Conservation (phyloP, 1,139 yeast genomes). For the Scheffersomyces segobiensis region DNA sequence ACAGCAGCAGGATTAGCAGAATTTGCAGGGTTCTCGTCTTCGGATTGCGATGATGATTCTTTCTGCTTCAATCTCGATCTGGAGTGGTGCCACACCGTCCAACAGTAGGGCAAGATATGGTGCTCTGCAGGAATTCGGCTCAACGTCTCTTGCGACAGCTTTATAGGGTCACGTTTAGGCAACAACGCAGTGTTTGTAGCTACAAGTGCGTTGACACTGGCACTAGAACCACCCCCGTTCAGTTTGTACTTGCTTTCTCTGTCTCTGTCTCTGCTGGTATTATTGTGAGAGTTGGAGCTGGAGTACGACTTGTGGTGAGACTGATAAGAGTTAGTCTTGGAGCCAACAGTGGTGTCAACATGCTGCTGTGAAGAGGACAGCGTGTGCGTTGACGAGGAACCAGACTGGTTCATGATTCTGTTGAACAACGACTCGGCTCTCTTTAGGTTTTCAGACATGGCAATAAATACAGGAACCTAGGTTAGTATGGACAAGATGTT, state of each 20-base stretch:
- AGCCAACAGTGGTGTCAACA: background rate
- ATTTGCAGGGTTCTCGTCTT: conserved; percentile 9
- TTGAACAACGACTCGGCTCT: conserved; percentile 52
- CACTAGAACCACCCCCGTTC: conserved; percentile 7
- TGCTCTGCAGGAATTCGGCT: conserved; percentile 29
- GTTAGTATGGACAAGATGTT: background rate
- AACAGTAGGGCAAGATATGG: conserved; percentile 48
- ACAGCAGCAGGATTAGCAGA: conserved; percentile 26
- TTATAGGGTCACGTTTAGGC: conserved; percentile 38
- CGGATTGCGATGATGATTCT: conserved; percentile 13
- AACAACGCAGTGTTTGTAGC: conserved; percentile 19
- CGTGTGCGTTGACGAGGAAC: conserved; percentile 4
- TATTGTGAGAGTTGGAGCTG: conserved; percentile 4
- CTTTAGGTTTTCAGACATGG: conserved; percentile 50
- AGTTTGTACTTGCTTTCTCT: conserved; percentile 8
- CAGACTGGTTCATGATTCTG: conserved; percentile 47
- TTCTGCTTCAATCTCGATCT: conserved; percentile 26
- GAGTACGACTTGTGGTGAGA: conserved; percentile 3
- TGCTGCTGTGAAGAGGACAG: background rate
- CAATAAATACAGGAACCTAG: conserved; percentile 1
- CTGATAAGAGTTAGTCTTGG: background rate
- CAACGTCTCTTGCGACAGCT: conserved; percentile 35
- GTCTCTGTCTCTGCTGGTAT: conserved; percentile 5
- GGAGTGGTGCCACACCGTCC: conserved; percentile 53
- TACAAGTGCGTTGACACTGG: conserved; percentile 10